phyloP scores from a whole-genome alignment of 768 basidiomycete species.

The Suillus fuscotomentosus region DNA sequence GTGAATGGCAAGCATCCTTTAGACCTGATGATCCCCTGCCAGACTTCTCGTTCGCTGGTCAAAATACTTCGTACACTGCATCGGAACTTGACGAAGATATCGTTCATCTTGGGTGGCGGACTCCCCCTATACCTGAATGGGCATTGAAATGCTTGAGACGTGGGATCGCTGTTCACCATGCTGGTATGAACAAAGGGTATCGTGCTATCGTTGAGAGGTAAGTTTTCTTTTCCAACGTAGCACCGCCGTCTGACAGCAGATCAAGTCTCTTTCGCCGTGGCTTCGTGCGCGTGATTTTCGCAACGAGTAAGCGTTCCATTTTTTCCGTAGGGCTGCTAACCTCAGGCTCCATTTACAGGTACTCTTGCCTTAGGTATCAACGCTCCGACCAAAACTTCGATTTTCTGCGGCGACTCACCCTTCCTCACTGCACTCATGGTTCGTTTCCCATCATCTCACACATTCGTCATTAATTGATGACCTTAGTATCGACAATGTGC shows the following conservation, averaged over 20 bases:
- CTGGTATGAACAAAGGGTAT: constrained; percentile 67
- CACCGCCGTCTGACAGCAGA: constrained; percentile 2
- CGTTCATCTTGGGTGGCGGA: constrained; percentile 22
- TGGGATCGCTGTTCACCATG: constrained; percentile 69
- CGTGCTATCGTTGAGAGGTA: constrained; percentile 58
- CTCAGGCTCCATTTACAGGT: constrained; percentile 31
- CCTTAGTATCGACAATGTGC: constrained; percentile 69
- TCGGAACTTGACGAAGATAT: constrained; percentile 51
- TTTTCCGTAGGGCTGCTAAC: neutral
- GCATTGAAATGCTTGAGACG: constrained; percentile 47
- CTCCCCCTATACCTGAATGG: constrained; percentile 32
- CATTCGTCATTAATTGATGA: constrained; percentile 1
- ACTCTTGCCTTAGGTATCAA: constrained; percentile 77
- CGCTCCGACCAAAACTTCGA: constrained; percentile 63
- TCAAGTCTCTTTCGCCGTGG: constrained; percentile 59
- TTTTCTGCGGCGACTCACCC: constrained; percentile 64
- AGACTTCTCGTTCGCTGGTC: constrained; percentile 60
- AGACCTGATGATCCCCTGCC: constrained; percentile 55
- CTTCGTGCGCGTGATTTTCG: constrained; percentile 62
- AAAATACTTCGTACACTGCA: constrained; percentile 40
- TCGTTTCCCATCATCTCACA: constrained; percentile 14
- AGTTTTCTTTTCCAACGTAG: neutral
- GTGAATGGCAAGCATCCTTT: constrained; percentile 53
- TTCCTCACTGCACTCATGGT: constrained; percentile 61
- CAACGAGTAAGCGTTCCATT: constrained; percentile 45